Evolutionary conservation across 1,284 basidiomycete species (phyloP).

Genomic region (Papiliotrema fonsecae): DNA sequence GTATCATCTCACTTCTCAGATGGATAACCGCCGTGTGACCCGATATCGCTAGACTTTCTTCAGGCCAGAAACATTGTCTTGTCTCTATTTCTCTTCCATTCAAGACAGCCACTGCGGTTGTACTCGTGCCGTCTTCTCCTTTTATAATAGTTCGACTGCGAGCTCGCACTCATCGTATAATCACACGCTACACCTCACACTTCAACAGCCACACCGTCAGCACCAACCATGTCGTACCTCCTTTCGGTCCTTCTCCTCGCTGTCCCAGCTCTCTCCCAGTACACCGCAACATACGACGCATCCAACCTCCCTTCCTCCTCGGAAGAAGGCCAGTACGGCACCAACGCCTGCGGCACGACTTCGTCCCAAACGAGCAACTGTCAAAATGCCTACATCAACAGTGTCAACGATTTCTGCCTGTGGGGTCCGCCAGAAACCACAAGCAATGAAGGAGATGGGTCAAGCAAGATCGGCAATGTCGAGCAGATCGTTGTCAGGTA

Average conservation of each 20-base stretch:
- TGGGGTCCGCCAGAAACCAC: constrained; percentile 40
- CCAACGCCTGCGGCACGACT: constrained; percentile 55
- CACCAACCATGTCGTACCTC: constrained; percentile 1
- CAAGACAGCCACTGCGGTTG: no score
- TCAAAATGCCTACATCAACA: constrained; percentile 52
- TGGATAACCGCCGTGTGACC: no score
- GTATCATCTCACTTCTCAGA: no score
- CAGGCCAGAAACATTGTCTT: no score
- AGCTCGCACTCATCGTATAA: no score
- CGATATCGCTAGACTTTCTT: no score
- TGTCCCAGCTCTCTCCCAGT: background rate
- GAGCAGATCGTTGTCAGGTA: constrained; percentile 39
- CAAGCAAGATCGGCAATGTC: constrained; percentile 40
- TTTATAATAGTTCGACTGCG: no score
- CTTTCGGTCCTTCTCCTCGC: background rate
- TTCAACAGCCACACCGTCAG: no score
- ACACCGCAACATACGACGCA: constrained; percentile 3
- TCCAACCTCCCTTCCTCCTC: constrained; percentile 15
- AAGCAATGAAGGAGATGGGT: constrained; percentile 28
- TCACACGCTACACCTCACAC: no score
- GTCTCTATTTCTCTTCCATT: no score
- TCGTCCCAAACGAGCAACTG: constrained; percentile 59
- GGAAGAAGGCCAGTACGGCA: constrained; percentile 60
- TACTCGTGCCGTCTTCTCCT: no score
- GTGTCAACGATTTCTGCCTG: constrained; percentile 46